Base-by-base conservation (phyloP, 139 green algal species). In the Chlorella sorokiniana region DNA sequence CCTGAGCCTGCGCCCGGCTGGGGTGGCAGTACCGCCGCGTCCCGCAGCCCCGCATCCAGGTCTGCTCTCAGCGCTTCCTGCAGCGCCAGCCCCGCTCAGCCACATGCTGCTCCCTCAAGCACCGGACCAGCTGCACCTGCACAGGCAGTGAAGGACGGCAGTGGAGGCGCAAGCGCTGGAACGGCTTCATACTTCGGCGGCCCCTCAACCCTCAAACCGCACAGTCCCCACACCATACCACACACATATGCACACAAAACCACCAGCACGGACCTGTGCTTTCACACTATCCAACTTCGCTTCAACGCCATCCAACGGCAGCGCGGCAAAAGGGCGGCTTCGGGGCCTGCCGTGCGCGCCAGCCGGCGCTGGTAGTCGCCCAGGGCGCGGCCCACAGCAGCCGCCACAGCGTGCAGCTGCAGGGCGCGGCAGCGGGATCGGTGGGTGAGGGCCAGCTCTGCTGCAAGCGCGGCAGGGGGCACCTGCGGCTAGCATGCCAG, bases 271-370 rank as follows among this genome's bases (percentile, higher is more conserved):
- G 40, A 84, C 41, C 81, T 88, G 75, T 38, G 63, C 75, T n/a
- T 65, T 69, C 29, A 79, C 70, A 5, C 83, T 80, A 5, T 82
- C 69, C 48, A 89, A 62, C 74, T 79, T 84, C 16, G 63, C 63
- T 45, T 82, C 77, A 25, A 82, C 69, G 3, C 44, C 72, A 44
- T 83, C 81, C 25, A 82, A 23, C 9, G 41, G 38, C 27, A 83
- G 68, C 9, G 69, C 22, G 16, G 44, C 37, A 76, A 86, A 68
- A 52, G 54, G 3, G 16, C 7, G 1, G 73, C 73, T 35, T 79
- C 73, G 0, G 73, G 73, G 20, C 73, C 73, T 4, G 73, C 73
- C 18, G 31, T 16, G 18, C 41, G 41, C 23, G 78, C 44, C 54
- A 67, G 73, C 59, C 35, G 61, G 11, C 56, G 65, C 56, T 73